Conservation (phyloP, 1,284 basidiomycete species). For the Hemileia vastatrix region DNA sequence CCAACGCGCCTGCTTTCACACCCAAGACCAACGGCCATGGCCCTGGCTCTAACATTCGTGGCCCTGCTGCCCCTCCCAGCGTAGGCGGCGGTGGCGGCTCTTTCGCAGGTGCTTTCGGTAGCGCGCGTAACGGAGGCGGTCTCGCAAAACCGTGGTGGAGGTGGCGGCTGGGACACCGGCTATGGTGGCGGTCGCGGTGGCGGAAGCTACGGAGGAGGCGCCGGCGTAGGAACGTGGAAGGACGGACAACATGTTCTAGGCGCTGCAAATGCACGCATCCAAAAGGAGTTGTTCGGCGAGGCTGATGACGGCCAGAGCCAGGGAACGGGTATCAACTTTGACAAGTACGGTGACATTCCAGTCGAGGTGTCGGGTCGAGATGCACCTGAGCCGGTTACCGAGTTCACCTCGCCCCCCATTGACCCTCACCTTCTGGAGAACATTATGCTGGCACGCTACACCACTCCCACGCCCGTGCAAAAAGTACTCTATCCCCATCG, state of each 20-base stretch:
- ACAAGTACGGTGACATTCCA: slow-evolving; percentile 99
- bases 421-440: slow-evolving; percentile 91
- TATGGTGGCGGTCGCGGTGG: slow-evolving; percentile 36
- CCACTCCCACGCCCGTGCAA: slow-evolving; percentile 95
- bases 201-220: slow-evolving; percentile 46
- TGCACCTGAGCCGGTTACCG: slow-evolving; percentile 81
- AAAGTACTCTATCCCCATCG: slow-evolving; percentile 99
- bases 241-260: slow-evolving; percentile 82
- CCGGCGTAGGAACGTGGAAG: slow-evolving; percentile 83
- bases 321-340: slow-evolving; percentile 98
- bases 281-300: slow-evolving; percentile 93
- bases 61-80: no score
- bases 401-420: slow-evolving; percentile 79
- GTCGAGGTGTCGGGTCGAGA: slow-evolving; percentile 93
- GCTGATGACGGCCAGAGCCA: slow-evolving; percentile 57
- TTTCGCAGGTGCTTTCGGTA: no score
- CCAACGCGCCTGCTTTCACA: no score
- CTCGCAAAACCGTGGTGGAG: no score
- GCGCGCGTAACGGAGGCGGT: no score
- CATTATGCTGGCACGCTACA: slow-evolving; percentile 83
- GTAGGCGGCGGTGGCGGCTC: no score
- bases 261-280: slow-evolving; percentile 68
- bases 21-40: no score
- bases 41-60: no score
- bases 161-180: no score